These are phyloP conservation scores for Cryptococcus sp. DNA, from an alignment of 1,284 basidiomycete genomes.

Conservation along the genomic window DNA sequence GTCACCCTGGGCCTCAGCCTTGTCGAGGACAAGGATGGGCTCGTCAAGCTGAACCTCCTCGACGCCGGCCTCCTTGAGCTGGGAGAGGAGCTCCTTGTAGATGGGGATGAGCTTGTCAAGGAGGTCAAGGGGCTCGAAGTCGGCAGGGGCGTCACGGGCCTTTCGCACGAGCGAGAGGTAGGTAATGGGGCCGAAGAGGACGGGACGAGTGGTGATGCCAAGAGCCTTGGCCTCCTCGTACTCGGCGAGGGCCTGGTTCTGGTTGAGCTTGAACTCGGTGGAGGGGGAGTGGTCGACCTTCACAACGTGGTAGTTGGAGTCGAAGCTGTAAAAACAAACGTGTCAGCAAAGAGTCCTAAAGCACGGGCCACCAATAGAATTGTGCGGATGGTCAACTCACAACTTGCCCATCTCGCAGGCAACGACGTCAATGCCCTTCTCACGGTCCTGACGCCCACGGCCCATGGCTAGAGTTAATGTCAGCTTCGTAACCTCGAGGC, in stretches of 20 bases:
- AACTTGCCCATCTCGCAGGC: slow-evolving; percentile 99
- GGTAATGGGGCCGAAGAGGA: slow-evolving; percentile 92
- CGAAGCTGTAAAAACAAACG: slow-evolving; percentile 65
- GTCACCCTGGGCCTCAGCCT: slow-evolving; percentile 71
- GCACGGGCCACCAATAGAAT: slow-evolving; percentile 41
- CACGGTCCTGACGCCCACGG: slow-evolving; percentile 88
- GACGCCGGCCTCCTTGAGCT: slow-evolving; percentile 90
- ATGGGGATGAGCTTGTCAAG: slow-evolving; percentile 84
- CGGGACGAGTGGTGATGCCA: slow-evolving; percentile 90
- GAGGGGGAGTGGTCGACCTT: slow-evolving; percentile 92
- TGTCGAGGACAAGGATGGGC: slow-evolving; percentile 91
- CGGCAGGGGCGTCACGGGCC: slow-evolving; percentile 75
- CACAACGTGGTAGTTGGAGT: slow-evolving; percentile 99
- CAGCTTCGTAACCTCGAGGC: neutral
- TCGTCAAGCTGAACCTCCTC: slow-evolving; percentile 97
- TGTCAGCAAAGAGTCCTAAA: slow-evolving; percentile 8
- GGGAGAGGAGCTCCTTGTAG: slow-evolving; percentile 85
- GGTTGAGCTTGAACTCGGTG: slow-evolving; percentile 91
- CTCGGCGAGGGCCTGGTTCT: slow-evolving; percentile 93
- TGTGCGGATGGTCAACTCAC: slow-evolving; percentile 55
- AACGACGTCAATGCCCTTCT: slow-evolving; percentile 85
- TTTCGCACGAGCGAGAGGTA: slow-evolving; percentile 94
- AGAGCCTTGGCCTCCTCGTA: slow-evolving; percentile 91
- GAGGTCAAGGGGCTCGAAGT: slow-evolving; percentile 88
- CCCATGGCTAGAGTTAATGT: slow-evolving; percentile 65